These are phyloP conservation scores for Magnolia kwangsiensis DNA, from an alignment of 164 flowering plant species.

Conservation along the genomic window DNA sequence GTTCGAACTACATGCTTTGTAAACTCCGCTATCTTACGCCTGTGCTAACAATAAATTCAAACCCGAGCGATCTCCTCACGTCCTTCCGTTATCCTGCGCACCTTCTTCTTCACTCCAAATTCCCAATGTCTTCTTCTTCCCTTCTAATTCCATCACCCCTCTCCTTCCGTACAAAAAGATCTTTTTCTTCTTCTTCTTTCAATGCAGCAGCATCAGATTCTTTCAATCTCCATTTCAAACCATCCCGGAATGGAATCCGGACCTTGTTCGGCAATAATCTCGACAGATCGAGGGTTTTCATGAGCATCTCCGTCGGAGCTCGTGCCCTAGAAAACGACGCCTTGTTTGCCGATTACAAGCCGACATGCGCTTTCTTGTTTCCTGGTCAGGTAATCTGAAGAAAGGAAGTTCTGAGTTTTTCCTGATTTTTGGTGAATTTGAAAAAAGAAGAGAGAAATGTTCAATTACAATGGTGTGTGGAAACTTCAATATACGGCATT, in stretches of 20 bases:
- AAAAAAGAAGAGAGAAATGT: no score
- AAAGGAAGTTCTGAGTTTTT: background rate
- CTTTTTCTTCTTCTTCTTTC: conserved; percentile 10
- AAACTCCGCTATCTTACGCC: conserved; percentile 28
- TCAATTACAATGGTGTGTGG: background rate
- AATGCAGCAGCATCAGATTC: conserved; percentile 13
- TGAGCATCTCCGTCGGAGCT: conserved; percentile 71
- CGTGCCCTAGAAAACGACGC: conserved; percentile 42
- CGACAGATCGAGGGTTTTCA: conserved; percentile 56
- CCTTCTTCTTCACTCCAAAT: background rate
- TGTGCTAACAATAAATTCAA: conserved; percentile 2
- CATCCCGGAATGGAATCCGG: conserved; percentile 26
- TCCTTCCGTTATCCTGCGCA: background rate
- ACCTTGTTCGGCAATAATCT: conserved; percentile 14
- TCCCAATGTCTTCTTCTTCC: conserved; percentile 40
- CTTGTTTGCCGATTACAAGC: conserved; percentile 73
- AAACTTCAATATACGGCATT: no score
- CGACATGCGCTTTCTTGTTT: conserved; percentile 72
- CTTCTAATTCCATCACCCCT: conserved; percentile 35
- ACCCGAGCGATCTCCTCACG: background rate
- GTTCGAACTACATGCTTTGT: conserved; percentile 15
- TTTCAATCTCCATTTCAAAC: conserved; percentile 18
- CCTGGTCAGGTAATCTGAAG: conserved; percentile 80
- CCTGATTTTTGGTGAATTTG: no score
- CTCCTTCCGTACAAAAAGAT: conserved; percentile 25